Evolutionary conservation across 1,284 basidiomycete genomes (phyloP), one percentile per base, ranked within the genome.

Genomic region (Meira miltonrushii): DNA sequence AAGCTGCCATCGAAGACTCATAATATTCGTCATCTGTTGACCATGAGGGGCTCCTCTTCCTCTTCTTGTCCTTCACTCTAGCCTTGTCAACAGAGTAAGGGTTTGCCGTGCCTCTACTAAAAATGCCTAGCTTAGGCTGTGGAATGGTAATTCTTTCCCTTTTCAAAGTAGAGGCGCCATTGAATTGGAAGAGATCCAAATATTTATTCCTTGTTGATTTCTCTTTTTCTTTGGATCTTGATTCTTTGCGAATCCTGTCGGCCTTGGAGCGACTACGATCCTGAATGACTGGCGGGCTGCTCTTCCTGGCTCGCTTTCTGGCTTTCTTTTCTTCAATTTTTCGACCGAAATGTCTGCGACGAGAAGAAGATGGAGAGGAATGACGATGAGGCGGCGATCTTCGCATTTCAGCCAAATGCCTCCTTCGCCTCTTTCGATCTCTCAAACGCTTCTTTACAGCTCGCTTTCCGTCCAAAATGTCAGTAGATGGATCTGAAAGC

Each of bases 181-280:
- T 43, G 40, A 43, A 19, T 43, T 43, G 40, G 11, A 43, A 43
- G 40, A 43, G 13, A 43, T 33, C 28, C 8, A 33, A 8, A 8
- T 33, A 33, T 33, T 33, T 33, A 8, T 33, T 33, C 28, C 28
- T 33, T 4, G 8, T 33, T 11, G 40, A 15, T 11, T 43, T 43
- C 40, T 43, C 12, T 48, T 23, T 48, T 25, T 48, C 21, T 5
- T 48, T 48, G 7, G 17, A 12, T 12, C 12, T 23, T 13, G 13
- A 23, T 21, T 48, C 46, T 48, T 48, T 23, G 17, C 25, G 17
- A 23, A 48, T 48, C 23, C 46, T 19, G 2, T 13, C 21, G 8
- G 46, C 46, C 23, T 48, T 48, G 46, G 46, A 5, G 17, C 5
- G 7, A 17, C 46, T 48, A 19, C 46, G 46, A 48, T 48, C 46